phyloP scores from a whole-genome alignment of 2,329 filamentous ascomycete species.

The Pyrenophora tritici-repentis region DNA sequence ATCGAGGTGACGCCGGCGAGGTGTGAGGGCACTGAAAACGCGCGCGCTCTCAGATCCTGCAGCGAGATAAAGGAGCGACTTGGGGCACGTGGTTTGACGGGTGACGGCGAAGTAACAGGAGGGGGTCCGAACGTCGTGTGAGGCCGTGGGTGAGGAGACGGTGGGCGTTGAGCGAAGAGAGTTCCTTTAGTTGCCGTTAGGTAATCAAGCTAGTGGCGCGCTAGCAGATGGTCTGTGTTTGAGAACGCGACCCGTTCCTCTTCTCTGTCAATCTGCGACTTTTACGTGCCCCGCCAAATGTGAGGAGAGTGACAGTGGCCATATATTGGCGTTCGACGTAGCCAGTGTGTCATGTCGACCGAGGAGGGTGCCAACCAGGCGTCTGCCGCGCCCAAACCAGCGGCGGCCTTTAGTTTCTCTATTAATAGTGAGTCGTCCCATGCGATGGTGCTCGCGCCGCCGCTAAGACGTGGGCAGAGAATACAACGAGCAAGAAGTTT shows the following conservation, averaged over 20 bases:
- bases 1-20: conserved; percentile 67
- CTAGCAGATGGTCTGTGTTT: conserved; percentile 12
- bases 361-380: conserved; percentile 26
- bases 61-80: conserved; percentile 16
- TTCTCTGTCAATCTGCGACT: neutral
- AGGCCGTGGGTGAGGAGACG: conserved; percentile 26
- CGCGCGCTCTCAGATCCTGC: conserved; percentile 30
- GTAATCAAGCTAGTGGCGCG: conserved; percentile 12
- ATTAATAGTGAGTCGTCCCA: conserved; percentile 36
- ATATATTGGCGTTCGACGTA: neutral
- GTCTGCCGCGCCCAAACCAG: conserved; percentile 18
- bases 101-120: conserved; percentile 19
- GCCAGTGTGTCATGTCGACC: conserved; percentile 30
- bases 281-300: conserved; percentile 1
- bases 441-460: conserved; percentile 15
- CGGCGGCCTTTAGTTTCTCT: conserved; percentile 34
- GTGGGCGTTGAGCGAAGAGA: conserved; percentile 25
- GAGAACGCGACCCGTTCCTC: conserved; percentile 9
- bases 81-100: conserved; percentile 32
- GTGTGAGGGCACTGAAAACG: conserved; percentile 23
- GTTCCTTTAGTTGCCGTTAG: conserved; percentile 16
- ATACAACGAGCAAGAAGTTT: conserved; percentile 54
- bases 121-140: conserved; percentile 32
- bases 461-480: conserved; percentile 34
- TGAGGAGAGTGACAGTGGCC: neutral